A percentile compares a stretch with the other conserved stretches of the same genome.
phyloP scores from a whole-genome alignment of 2,329 filamentous ascomycete species.

The Venturia effusa region DNA sequence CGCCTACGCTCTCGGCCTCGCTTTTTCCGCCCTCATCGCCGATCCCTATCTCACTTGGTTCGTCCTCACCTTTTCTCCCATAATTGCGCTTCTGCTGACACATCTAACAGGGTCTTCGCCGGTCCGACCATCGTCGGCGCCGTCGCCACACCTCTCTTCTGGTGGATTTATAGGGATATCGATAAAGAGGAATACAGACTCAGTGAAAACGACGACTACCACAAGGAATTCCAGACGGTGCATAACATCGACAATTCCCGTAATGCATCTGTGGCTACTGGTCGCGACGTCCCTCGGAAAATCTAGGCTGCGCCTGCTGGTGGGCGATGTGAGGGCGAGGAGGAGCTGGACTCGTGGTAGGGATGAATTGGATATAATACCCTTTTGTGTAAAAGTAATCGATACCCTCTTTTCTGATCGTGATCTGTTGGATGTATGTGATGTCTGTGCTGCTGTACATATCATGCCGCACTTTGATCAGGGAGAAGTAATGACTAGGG shows the following conservation, averaged over 20 bases:
- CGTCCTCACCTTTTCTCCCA: too few species aligned
- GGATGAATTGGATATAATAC: too few species aligned
- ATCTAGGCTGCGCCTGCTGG: background rate
- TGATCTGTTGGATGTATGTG: too few species aligned
- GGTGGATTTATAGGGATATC: slow-evolving; percentile 3
- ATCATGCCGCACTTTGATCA: too few species aligned
- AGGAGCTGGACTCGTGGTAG: too few species aligned
- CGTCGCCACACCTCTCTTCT: slow-evolving; percentile 1
- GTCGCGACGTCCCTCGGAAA: background rate
- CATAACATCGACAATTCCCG: background rate
- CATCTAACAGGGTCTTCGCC: background rate
- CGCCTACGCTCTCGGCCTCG: slow-evolving; percentile 36
- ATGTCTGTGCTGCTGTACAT: too few species aligned
- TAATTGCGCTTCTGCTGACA: background rate
- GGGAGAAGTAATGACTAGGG: too few species aligned
- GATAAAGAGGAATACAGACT: slow-evolving; percentile 4
- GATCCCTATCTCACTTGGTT: slow-evolving; percentile 9
- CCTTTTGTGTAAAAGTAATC: too few species aligned
- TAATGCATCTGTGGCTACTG: background rate
- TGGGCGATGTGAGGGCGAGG: background rate
- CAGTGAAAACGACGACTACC: background rate
- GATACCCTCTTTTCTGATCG: too few species aligned
- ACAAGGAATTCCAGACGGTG: background rate
- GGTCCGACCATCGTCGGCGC: slow-evolving; percentile 5
- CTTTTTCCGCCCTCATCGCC: slow-evolving; percentile 13